Base-by-base conservation (phyloP, 2,329 filamentous ascomycete genomes). In the Aureobasidium sp. region DNA sequence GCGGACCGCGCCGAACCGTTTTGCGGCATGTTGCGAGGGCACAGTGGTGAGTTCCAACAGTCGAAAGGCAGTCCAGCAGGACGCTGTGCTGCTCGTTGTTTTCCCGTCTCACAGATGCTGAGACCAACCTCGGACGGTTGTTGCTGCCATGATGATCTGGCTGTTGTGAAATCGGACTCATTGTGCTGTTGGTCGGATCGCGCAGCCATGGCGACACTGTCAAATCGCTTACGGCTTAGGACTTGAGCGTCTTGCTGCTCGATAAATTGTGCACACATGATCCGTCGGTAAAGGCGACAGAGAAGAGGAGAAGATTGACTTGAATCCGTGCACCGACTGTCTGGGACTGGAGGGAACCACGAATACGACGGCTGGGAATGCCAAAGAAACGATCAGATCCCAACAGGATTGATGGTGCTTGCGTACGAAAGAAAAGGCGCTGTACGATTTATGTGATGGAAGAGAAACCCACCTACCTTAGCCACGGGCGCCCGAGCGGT, bases 31-130 rank as follows among this genome's bases (percentile, higher is more conserved):
- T 63, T 63, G 44, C 62, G 55, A 55, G 62, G 62, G 55, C 62
- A 63, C n/a, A 63, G 48, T 25, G 62, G 62, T 41, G 62, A 63
- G 27, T 63, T 63, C 62, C 62, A 63, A 36, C 62, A 63, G 49
- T 63, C 62, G n/a, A 55, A 56, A n/a, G 57, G 57, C 11, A 61
- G 57, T 34, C 57, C 57, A 31, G 47, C 57, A 34, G 57, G 57
- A 29, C 45, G 57, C 29, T 61, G 47, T 20, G 36, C 25, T 52
- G 57, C 47, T 44, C 57, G 45, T n/a, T 51, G 36, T 12, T 37
- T 51, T 22, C 45, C 57, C n/a, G 45, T 52, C 17, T 61, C 57
- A 25, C 57, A 61, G n/a, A 61, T 61, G 57, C 47, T 61, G 31
- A 39, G 44, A 4, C 44, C 44, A 11, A 14, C n/a, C 4, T 39